A percentile compares a stretch with the other conserved stretches of the same genome.
Conservation (phyloP, 2,329 filamentous ascomycete genomes). For the Neophaeococcomyces aloes region DNA sequence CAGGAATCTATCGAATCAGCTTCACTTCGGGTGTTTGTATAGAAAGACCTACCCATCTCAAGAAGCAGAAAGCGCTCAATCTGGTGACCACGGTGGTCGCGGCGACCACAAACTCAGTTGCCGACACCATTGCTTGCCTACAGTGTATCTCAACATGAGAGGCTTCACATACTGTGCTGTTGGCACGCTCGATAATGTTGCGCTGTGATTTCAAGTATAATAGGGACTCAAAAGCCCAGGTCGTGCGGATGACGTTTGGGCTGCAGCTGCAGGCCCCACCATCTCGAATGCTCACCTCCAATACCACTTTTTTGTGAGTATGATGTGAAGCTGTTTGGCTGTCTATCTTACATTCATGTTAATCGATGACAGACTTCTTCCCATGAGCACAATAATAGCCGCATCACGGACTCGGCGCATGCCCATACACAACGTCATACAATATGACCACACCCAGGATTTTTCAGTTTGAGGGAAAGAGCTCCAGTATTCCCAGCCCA, state of each 20-base stretch:
- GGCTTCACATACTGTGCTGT: not conserved
- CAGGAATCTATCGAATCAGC: conserved; percentile 27
- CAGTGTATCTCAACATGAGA: not conserved
- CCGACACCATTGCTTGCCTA: not conserved
- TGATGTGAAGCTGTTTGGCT: too few species aligned
- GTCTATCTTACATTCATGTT: conserved; percentile 9
- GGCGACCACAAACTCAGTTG: conserved; percentile 24
- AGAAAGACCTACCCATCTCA: conserved; percentile 33
- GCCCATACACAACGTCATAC: conserved; percentile 47
- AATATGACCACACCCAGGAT: conserved; percentile 70
- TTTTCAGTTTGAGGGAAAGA: conserved; percentile 50
- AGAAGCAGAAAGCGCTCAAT: conserved; percentile 30
- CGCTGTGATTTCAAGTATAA: too few species aligned
- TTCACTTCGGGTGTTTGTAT: conserved; percentile 1
- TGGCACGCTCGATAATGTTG: not conserved
- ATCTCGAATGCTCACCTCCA: not conserved
- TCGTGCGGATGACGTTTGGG: too few species aligned
- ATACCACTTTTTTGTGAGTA: not conserved
- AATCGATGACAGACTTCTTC: conserved; percentile 20
- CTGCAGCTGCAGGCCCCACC: too few species aligned
- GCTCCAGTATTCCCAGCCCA: conserved; percentile 96
- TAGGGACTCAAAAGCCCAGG: too few species aligned
- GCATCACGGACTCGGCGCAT: conserved; percentile 31
- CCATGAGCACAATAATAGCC: conserved; percentile 27
- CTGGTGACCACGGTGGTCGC: conserved; percentile 30